These are phyloP conservation scores for Huntiella omanensis DNA, from an alignment of 2,329 filamentous ascomycete species.

Conservation along the genomic window DNA sequence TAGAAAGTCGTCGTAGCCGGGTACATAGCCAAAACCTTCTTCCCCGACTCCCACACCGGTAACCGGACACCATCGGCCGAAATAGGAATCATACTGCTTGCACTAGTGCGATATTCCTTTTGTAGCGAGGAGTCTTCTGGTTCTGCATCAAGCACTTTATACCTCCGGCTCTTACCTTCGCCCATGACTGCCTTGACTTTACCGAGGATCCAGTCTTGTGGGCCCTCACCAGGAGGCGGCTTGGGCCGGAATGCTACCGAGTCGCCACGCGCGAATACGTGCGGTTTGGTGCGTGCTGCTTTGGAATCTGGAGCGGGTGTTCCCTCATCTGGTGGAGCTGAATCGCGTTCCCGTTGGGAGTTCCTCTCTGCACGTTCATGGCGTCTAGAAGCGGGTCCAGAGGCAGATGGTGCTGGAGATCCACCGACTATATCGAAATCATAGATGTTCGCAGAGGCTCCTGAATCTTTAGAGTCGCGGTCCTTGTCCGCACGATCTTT, in stretches of 20 bases:
- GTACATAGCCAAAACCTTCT: constrained; percentile 59
- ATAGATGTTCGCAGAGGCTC: constrained; percentile 21
- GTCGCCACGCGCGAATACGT: constrained; percentile 38
- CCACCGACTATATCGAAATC: constrained; percentile 27
- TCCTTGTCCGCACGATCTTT: constrained; percentile 15
- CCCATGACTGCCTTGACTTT: constrained; percentile 58
- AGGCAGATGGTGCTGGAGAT: constrained; percentile 26
- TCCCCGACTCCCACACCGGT: constrained; percentile 44
- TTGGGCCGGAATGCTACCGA: constrained; percentile 50
- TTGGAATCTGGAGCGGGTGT: constrained; percentile 33
- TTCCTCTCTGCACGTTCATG: constrained; percentile 19
- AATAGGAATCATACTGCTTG: constrained; percentile 60
- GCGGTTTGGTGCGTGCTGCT: constrained; percentile 26
- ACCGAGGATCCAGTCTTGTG: constrained; percentile 52
- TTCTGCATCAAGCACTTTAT: constrained; percentile 64
- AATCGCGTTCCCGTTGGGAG: constrained; percentile 24
- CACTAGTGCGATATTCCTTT: constrained; percentile 50
- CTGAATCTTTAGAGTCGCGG: constrained; percentile 12
- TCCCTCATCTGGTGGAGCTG: constrained; percentile 24
- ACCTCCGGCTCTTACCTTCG: constrained; percentile 58
- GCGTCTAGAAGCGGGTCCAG: constrained; percentile 15
- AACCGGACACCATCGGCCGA: constrained; percentile 34
- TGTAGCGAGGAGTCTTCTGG: constrained; percentile 46
- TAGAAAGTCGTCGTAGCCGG: constrained; percentile 76
- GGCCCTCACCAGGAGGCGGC: constrained; percentile 26